Evolutionary conservation across 2,329 filamentous ascomycete species (phyloP).

Genomic region (Emmonsia crescens): DNA sequence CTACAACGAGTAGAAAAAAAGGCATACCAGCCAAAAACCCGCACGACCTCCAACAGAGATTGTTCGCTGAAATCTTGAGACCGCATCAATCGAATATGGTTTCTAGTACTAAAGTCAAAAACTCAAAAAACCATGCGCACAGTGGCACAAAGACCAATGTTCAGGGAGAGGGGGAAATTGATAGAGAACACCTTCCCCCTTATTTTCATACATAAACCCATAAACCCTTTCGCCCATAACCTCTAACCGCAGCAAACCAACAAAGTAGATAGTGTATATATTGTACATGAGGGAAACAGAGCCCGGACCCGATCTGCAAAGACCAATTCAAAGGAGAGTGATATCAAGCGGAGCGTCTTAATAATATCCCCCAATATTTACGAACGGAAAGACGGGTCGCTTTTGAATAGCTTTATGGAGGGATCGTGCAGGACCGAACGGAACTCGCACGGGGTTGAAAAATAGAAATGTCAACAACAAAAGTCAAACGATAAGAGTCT

Average conservation of each 20-base stretch:
- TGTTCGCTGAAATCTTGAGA: not conserved
- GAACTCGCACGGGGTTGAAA: not conserved
- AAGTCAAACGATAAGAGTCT: not conserved
- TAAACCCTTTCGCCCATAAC: slow-evolving; percentile 2
- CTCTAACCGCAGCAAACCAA: slow-evolving; percentile 1
- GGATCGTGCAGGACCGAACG: not conserved
- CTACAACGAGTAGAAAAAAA: not conserved
- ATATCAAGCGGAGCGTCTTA: not conserved
- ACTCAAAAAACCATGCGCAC: not conserved
- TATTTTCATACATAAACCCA: not conserved
- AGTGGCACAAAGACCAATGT: not conserved
- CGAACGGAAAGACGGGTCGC: not conserved
- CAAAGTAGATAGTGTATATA: not conserved
- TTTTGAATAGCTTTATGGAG: not conserved
- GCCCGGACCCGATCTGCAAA: not conserved
- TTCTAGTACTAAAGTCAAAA: not conserved
- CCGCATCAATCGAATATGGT: not conserved
- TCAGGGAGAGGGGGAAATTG: not conserved
- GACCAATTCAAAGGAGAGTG: not conserved
- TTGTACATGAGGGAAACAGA: not conserved
- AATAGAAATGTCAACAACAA: not conserved
- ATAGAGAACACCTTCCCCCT: not conserved
- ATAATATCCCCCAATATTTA: not conserved
- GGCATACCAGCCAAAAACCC: not conserved
- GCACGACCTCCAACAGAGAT: not conserved